Base-by-base conservation (phyloP, 2,329 filamentous ascomycete genomes). In the Magnaporthiopsis incrustans region DNA sequence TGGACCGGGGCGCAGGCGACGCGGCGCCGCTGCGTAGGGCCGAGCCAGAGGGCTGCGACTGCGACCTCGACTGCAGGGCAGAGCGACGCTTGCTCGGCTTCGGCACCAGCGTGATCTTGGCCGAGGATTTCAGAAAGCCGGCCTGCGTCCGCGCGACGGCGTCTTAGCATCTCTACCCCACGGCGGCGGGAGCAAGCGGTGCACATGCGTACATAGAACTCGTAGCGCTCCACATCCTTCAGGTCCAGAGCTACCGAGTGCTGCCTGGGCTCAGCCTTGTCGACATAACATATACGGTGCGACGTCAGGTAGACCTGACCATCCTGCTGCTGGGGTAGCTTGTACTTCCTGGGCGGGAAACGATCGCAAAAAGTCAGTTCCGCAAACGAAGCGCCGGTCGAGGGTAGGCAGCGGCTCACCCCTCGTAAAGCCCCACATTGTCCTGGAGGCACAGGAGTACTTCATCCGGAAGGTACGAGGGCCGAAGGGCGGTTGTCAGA, bases 261-360 rank as follows among this genome's bases (percentile, higher is more conserved):
- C 73, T 89, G 90, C 67, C 94, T 85, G 22, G 95, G 92, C 67
- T 97, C 89, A 38, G 86, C 83, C 71, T 92, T 89, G 73, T 97
- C 93, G 68, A 99, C 91, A 74, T 98, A 99, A 79, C 94, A 99
- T 67, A 92, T 87, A 63, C 95, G 90, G 77, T 98, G 94, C 11
- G 95, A 97, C 25, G 95, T 99, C 76, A 99, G 77, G 75, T 99
- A 99, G 64, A 95, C 92, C 78, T 97, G 92, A 62, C 95, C 95
- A 79, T 97, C 92, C 75, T 99, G 95, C 69, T 96, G 92, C 72
- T 93, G 88, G 50, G 91, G 89, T 64, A 99, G 89, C 79, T 99
- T 99, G 80, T 89, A 95, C 79, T 97, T 98, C 70, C 92, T 97
- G 70, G 53, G 65, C 63, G 59, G 66, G 68, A 15, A 25, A 27